phyloP scores from a whole-genome alignment of 208 protist genomes.

The Vickermania ingenoplastis region DNA sequence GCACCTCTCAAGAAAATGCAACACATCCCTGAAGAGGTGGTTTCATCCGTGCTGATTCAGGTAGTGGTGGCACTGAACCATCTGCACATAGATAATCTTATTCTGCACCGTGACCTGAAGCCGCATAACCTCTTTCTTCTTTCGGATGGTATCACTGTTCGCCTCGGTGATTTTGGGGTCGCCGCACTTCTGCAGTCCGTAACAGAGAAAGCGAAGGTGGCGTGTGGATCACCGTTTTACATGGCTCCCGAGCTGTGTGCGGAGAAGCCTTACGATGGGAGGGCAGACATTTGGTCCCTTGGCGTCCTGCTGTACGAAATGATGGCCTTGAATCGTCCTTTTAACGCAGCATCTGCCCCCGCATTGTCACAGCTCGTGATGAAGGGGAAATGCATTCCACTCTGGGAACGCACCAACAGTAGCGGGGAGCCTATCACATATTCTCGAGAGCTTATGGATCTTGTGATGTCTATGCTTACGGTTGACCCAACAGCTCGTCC shows the following conservation, averaged over 20 bases:
- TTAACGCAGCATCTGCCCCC: conserved; percentile 20
- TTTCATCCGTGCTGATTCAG: conserved; percentile 67
- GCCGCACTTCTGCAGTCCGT: conserved; percentile 37
- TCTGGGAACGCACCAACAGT: conserved; percentile 6
- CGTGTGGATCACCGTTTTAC: conserved; percentile 84
- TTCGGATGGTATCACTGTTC: conserved; percentile 34
- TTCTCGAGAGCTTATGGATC: conserved; percentile 36
- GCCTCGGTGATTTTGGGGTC: conserved; percentile 84
- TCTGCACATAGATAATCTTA: conserved; percentile 49
- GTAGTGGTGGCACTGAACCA: conserved; percentile 46
- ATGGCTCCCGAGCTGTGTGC: conserved; percentile 90
- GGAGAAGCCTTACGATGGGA: conserved; percentile 81
- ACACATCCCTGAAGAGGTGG: conserved; percentile 22
- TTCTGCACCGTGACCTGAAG: conserved; percentile 86
- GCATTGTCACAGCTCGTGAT: conserved; percentile 20
- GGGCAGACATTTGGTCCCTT: conserved; percentile 93
- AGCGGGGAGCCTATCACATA: conserved; percentile 10
- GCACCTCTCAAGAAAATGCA: not conserved
- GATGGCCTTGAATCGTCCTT: conserved; percentile 53
- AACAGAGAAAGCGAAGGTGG: conserved; percentile 36
- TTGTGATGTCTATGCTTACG: conserved; percentile 57
- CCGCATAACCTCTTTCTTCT: conserved; percentile 83
- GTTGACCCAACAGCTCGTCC: conserved; percentile 36
- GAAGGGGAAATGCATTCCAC: conserved; percentile 12
- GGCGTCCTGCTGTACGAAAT: conserved; percentile 93